phyloP scores from a whole-genome alignment of 208 protist species.

The Angomonas deanei region DNA sequence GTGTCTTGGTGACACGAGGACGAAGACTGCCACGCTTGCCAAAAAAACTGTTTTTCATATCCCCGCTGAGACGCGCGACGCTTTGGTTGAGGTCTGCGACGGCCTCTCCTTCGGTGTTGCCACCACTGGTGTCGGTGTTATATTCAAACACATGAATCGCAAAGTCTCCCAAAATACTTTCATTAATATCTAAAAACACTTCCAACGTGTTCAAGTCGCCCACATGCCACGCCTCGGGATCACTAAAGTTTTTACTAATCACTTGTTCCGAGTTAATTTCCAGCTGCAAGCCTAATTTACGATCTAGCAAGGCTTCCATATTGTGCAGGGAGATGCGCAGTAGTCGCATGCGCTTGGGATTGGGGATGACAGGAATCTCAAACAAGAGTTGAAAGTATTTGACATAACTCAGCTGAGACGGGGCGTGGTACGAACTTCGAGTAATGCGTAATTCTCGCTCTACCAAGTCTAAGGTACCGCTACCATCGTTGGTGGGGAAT shows the following conservation, averaged over 20 bases:
- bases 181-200: slow-evolving; percentile 37
- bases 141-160: slow-evolving; percentile 49
- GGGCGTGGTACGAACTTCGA: slow-evolving; percentile 46
- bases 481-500: slow-evolving; percentile 39
- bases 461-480: slow-evolving; percentile 45
- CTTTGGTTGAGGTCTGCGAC: background rate
- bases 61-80: slow-evolving; percentile 1
- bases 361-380: slow-evolving; percentile 63
- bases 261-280: slow-evolving; percentile 28
- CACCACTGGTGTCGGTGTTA: slow-evolving; percentile 12
- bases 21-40: background rate
- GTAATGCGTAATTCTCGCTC: slow-evolving; percentile 50
- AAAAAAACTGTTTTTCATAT: too few species aligned
- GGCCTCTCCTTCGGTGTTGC: background rate
- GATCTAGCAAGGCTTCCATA: slow-evolving; percentile 25
- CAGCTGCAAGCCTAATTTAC: slow-evolving; percentile 51
- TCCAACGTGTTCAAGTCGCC: slow-evolving; percentile 29
- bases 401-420: slow-evolving; percentile 72
- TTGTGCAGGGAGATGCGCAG: slow-evolving; percentile 55
- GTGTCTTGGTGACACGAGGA: slow-evolving; percentile 20
- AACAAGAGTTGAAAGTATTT: slow-evolving; percentile 83
- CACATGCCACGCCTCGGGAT: slow-evolving; percentile 38
- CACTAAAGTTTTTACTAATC: slow-evolving; percentile 37
- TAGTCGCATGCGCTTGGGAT: slow-evolving; percentile 42
- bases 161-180: slow-evolving; percentile 74